Conservation (phyloP, 2,329 filamentous ascomycete genomes). For the Microsporum audouinii region DNA sequence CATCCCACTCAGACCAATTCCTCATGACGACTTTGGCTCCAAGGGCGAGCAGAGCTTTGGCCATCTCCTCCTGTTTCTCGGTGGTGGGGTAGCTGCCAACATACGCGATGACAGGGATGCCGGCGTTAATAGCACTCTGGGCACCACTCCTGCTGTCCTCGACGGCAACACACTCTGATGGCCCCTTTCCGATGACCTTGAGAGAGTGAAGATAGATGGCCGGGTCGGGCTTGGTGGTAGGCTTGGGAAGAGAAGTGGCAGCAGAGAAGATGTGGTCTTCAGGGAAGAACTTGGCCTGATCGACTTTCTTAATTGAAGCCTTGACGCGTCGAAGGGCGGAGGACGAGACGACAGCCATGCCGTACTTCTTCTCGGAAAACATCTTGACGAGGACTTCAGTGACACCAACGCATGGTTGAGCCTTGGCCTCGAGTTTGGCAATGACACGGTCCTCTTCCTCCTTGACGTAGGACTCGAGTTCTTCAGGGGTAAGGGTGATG, state of each 20-base stretch:
- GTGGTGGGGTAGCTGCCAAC: constrained; percentile 61
- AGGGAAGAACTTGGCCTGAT: constrained; percentile 70
- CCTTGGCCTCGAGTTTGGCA: constrained; percentile 58
- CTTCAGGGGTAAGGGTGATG: constrained; percentile 56
- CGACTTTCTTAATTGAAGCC: constrained; percentile 67
- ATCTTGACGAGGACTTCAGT: constrained; percentile 57
- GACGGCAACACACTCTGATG: constrained; percentile 64
- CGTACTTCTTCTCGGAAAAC: constrained; percentile 51
- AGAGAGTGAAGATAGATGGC: constrained; percentile 75
- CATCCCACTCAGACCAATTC: constrained; percentile 37
- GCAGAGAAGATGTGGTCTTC: constrained; percentile 67
- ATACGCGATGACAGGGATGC: constrained; percentile 73
- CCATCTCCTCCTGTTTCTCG: constrained; percentile 54
- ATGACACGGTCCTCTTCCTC: constrained; percentile 76
- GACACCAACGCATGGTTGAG: constrained; percentile 57
- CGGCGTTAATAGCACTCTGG: constrained; percentile 62
- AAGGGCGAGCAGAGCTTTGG: constrained; percentile 47
- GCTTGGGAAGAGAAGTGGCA: constrained; percentile 62
- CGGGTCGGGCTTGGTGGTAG: constrained; percentile 85
- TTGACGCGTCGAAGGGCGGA: constrained; percentile 66
- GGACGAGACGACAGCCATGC: constrained; percentile 68
- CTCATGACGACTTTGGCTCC: constrained; percentile 52
- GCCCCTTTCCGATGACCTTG: constrained; percentile 57
- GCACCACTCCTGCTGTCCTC: constrained; percentile 85
- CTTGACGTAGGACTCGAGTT: constrained; percentile 62